phyloP scores from a whole-genome alignment of 345 rosid genomes.

The Citrus unshiu region DNA sequence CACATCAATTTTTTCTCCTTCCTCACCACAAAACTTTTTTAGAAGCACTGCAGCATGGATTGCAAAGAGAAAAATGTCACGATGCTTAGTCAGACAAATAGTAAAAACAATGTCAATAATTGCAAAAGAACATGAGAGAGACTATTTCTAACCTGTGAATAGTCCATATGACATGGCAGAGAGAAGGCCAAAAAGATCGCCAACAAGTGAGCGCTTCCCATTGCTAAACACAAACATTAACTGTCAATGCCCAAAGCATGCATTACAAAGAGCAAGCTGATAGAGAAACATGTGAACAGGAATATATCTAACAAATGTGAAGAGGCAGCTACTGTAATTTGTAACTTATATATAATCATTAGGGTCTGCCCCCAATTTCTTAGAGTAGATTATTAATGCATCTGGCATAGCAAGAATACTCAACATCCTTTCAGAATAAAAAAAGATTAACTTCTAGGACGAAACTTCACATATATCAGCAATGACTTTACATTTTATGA shows the following conservation, averaged over 20 bases:
- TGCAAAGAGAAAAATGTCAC: slow-evolving; percentile 3
- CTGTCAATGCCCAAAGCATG: slow-evolving; percentile 33
- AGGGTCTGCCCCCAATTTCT: not conserved
- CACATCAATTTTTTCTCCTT: slow-evolving; percentile 89
- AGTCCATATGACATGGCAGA: slow-evolving; percentile 93
- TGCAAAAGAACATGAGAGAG: not conserved
- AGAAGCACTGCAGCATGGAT: slow-evolving; percentile 75
- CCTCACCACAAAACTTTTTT: slow-evolving; percentile 94
- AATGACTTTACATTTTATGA: not conserved
- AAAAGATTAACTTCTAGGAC: not conserved
- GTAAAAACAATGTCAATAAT: not conserved
- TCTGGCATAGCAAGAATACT: not conserved
- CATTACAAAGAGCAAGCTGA: slow-evolving; percentile 24
- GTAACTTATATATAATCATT: not conserved
- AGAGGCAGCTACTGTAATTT: slow-evolving; percentile 12
- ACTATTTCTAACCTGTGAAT: slow-evolving; percentile 61
- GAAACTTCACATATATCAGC: not conserved
- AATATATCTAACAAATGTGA: slow-evolving; percentile 21
- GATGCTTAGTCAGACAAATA: not conserved
- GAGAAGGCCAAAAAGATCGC: slow-evolving; percentile 96
- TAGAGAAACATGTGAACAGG: not conserved
- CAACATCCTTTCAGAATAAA: not conserved
- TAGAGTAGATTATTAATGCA: not conserved
- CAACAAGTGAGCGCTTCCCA: slow-evolving; percentile 78
- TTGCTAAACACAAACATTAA: slow-evolving; percentile 69